Evolutionary conservation across 495 filamentous ascomycete genomes (phyloP).

Genomic region (Hypomontagnella submonticulosa): DNA sequence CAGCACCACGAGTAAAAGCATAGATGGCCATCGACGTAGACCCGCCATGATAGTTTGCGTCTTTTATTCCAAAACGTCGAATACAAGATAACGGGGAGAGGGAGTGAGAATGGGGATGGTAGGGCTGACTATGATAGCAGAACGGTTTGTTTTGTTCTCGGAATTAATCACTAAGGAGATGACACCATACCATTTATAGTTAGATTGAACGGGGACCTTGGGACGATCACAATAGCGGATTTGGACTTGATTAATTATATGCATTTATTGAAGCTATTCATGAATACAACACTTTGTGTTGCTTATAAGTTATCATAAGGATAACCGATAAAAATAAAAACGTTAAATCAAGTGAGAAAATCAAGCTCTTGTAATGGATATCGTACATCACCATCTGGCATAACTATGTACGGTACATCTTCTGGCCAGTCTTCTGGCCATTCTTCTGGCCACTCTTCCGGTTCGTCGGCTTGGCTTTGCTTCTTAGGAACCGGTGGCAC

Average conservation of each 20-base stretch:
- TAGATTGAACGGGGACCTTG: slow-evolving; percentile 14
- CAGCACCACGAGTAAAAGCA: slow-evolving; percentile 27
- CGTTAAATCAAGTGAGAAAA: no score
- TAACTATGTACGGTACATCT: no score
- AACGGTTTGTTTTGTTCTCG: slow-evolving; percentile 21
- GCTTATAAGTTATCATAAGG: no score
- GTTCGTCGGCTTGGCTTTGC: no score
- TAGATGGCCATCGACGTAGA: slow-evolving; percentile 16
- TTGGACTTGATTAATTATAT: background rate
- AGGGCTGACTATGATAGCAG: background rate
- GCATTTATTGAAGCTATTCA: background rate
- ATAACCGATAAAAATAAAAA: no score
- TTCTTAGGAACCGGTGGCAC: no score
- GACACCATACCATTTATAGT: slow-evolving; percentile 16
- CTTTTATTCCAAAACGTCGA: background rate
- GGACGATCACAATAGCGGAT: background rate
- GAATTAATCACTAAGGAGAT: slow-evolving; percentile 24
- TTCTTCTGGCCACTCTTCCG: no score
- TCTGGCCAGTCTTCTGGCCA: no score
- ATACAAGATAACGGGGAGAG: slow-evolving; percentile 11
- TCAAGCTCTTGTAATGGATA: no score
- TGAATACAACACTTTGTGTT: no score
- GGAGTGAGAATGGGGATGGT: background rate
- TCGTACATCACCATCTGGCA: no score
- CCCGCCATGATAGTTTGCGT: slow-evolving; percentile 23